phyloP scores from a whole-genome alignment of 495 filamentous ascomycete genomes.

The Filosporella fistucella region DNA sequence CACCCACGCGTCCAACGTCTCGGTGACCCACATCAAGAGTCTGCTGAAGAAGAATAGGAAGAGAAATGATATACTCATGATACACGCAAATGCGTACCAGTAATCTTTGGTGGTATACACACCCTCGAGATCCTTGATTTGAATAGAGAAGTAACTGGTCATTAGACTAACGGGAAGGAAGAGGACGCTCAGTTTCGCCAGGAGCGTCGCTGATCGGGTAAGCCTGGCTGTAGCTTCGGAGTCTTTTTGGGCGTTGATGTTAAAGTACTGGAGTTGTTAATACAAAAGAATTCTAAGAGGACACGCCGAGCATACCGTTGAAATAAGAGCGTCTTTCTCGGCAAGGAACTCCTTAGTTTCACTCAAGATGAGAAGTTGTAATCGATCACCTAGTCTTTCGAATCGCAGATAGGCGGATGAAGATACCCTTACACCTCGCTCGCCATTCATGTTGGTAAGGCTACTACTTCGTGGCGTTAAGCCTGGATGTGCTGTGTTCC shows the following conservation, averaged over 20 bases:
- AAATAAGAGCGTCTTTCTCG: slow-evolving; percentile 75
- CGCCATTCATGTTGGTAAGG: slow-evolving; percentile 7
- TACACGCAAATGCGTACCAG: slow-evolving; percentile 68
- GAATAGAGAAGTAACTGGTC: slow-evolving; percentile 78
- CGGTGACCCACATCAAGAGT: slow-evolving; percentile 41
- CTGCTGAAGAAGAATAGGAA: slow-evolving; percentile 49
- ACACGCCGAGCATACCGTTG: slow-evolving; percentile 35
- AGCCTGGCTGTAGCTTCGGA: slow-evolving; percentile 73
- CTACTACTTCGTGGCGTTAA: slow-evolving; percentile 8
- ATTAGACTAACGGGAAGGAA: slow-evolving; percentile 82
- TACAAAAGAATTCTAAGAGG: background rate
- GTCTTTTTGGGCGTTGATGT: slow-evolving; percentile 81
- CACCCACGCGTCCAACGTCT: slow-evolving; percentile 37
- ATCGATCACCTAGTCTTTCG: slow-evolving; percentile 68
- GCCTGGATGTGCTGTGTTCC: background rate
- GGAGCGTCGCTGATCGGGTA: slow-evolving; percentile 76
- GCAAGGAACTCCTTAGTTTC: slow-evolving; percentile 75
- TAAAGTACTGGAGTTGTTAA: slow-evolving; percentile 63
- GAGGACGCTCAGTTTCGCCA: slow-evolving; percentile 78
- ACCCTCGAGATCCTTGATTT: slow-evolving; percentile 53
- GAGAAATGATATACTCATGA: slow-evolving; percentile 59
- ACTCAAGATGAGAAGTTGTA: slow-evolving; percentile 73
- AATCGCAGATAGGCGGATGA: slow-evolving; percentile 68
- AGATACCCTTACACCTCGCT: slow-evolving; percentile 50
- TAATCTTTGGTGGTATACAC: slow-evolving; percentile 60